phyloP scores from a whole-genome alignment of 73 alveolate species.

The Stentor coeruleus region DNA sequence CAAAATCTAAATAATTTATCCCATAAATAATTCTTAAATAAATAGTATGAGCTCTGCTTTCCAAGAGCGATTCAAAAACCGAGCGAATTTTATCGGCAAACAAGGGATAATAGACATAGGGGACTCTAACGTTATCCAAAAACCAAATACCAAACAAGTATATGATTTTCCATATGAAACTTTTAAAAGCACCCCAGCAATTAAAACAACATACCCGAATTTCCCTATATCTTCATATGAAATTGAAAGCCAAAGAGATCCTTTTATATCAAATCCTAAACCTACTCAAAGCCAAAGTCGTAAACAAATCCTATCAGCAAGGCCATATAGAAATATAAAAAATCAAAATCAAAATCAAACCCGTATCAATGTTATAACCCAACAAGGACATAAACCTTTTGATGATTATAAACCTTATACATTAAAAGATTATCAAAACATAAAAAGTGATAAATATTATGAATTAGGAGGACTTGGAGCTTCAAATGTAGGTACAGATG shows the following conservation, averaged over 20 bases:
- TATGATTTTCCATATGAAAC: neutral
- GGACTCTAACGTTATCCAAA: neutral
- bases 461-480: slow-evolving; percentile 51
- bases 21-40: too few species aligned
- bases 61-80: slow-evolving; percentile 21
- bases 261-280: neutral
- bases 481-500: slow-evolving; percentile 40
- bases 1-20: too few species aligned
- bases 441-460: slow-evolving; percentile 32
- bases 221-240: neutral
- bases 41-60: neutral
- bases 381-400: neutral
- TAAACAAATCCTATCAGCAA: slow-evolving; percentile 8
- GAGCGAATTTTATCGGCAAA: neutral
- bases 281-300: neutral
- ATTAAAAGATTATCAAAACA: slow-evolving; percentile 1
- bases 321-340: neutral
- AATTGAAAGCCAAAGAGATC: neutral
- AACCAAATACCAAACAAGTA: neutral
- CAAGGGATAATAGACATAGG: neutral
- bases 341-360: neutral
- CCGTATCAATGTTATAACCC: neutral
- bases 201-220: neutral
- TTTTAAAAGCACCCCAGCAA: neutral
- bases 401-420: slow-evolving; percentile 3